Conservation (phyloP, 1,139 yeast species). For the Scheffersomyces parashehatae region DNA sequence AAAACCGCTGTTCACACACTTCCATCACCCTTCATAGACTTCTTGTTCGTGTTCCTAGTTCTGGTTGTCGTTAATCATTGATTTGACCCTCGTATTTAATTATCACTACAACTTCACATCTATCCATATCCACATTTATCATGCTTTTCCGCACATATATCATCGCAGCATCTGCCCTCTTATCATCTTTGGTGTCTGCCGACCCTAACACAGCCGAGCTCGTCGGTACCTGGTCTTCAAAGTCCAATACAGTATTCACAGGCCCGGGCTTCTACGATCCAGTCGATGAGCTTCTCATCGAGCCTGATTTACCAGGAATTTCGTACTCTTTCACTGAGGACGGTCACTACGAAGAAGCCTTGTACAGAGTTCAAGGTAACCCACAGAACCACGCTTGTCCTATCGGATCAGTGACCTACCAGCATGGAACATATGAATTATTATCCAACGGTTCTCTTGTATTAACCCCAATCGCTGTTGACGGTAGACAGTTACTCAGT, state of each 20-base stretch:
- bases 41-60: too few species aligned
- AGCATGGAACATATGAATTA: conserved; percentile 80
- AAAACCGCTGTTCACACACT: too few species aligned
- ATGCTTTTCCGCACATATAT: not conserved
- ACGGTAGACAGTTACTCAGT: conserved; percentile 88
- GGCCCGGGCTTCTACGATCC: conserved; percentile 98
- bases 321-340: conserved; percentile 90
- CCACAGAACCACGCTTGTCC: conserved; percentile 80
- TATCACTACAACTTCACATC: too few species aligned
- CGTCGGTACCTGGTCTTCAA: conserved; percentile 94
- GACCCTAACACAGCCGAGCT: conserved; percentile 36
- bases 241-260: conserved; percentile 90
- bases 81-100: too few species aligned
- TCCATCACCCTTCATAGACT: too few species aligned
- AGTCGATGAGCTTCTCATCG: conserved; percentile 87
- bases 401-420: conserved; percentile 75
- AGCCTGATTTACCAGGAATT: conserved; percentile 93
- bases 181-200: conserved; percentile 7
- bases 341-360: conserved; percentile 88
- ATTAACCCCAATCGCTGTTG: conserved; percentile 76
- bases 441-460: conserved; percentile 65
- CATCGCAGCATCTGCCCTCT: conserved; percentile 2
- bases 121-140: too few species aligned
- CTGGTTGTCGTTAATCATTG: too few species aligned
- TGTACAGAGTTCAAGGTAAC: conserved; percentile 74